Evolutionary conservation across 108 stramenopile genomes (phyloP).

Genomic region (Fragilaria radians): DNA sequence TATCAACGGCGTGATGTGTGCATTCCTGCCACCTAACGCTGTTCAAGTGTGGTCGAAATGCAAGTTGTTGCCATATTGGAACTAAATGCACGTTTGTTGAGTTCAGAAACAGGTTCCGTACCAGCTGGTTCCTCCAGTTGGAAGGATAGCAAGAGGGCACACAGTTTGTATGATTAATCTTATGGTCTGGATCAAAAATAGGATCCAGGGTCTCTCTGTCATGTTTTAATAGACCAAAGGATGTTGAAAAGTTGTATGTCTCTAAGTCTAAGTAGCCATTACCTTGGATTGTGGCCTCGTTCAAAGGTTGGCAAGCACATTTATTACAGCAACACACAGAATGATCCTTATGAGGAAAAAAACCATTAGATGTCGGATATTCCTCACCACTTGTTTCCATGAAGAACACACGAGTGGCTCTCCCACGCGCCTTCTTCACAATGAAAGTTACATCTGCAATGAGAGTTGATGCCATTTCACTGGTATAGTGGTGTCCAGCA

Average conservation of each 20-base stretch:
- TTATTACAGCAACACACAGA: not conserved
- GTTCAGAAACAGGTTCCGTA: not conserved
- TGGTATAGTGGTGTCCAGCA: too few species aligned
- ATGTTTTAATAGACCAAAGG: not conserved
- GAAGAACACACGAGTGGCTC: not conserved
- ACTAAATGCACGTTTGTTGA: not conserved
- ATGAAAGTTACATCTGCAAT: too few species aligned
- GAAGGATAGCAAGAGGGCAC: not conserved
- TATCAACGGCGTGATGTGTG: not conserved
- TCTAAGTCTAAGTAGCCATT: not conserved
- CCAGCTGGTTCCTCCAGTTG: conserved; percentile 1
- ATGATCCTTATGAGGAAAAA: not conserved
- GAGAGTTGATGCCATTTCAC: too few species aligned
- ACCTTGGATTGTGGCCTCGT: not conserved
- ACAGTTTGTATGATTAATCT: not conserved
- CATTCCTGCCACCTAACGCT: not conserved
- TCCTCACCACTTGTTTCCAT: not conserved
- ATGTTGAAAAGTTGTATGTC: not conserved
- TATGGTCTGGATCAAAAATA: not conserved
- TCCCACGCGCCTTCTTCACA: too few species aligned
- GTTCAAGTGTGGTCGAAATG: not conserved
- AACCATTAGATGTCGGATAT: conserved; percentile 2
- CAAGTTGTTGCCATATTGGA: conserved; percentile 3
- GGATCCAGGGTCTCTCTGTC: not conserved
- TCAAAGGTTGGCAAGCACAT: not conserved